Evolutionary conservation across 768 basidiomycete genomes (phyloP), one percentile per base, ranked within the genome.

Genomic region (Pleurotus giganteus): DNA sequence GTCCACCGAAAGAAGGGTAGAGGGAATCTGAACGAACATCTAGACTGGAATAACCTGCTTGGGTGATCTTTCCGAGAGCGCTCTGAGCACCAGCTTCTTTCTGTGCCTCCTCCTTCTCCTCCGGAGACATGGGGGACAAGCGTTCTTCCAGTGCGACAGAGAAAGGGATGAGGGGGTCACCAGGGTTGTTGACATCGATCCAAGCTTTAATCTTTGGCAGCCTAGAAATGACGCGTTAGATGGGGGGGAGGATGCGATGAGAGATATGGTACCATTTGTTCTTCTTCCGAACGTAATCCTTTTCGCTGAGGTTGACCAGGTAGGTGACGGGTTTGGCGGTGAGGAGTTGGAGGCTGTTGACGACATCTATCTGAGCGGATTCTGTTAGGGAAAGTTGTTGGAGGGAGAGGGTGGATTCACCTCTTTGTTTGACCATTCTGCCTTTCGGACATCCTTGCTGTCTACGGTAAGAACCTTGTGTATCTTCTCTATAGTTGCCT

Each of bases 321-420:
- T 99, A 99, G 47, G 90, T 97, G 58, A 98, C 92, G 29, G 96
- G 91, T 69, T 98, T 98, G 52, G 97, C 95, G 15, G 96, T 98
- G 53, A 99, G 81, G 23, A 99, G 86, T 61, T 86, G 82, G 55
- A 99, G 85, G 42, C 83, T 71, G 71, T 97, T 97, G 69, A 97
- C 86, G 54, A 92, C 84, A 60, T 95, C 94, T 60, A 96, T 86
- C 93, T 96, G 64, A 17, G 53, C 29, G 12, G 27, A 21, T 15
- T 17, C 28, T 31, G 27, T 53, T 69, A 52, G 23, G 23, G 9
- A 29, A 29, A 47, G 56, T 61, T 57, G 63, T 58, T 37, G 44
- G 29, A 11, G 31, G 27, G 26, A 37, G 19, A 34, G 12, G 24
- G 42, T 46, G 50, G 13, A 69, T 85, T 67, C 61, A 88, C 96